Conservation (phyloP, 2,329 filamentous ascomycete species). For the Zasmidium citrigriseum region DNA sequence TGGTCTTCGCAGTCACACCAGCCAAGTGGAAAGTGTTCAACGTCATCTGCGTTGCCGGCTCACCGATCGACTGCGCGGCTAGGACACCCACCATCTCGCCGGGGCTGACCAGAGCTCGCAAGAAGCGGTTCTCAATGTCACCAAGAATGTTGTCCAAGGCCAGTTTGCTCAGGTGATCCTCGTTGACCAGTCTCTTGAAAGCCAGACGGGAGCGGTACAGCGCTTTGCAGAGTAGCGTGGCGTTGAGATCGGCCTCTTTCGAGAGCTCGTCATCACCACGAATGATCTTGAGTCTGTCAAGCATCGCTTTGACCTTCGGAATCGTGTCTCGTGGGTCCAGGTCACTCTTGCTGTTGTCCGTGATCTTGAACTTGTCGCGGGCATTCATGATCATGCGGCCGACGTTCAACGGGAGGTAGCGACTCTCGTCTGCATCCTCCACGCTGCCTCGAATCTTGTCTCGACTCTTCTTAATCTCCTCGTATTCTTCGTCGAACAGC, state of each 20-base stretch:
- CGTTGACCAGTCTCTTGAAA: slow-evolving; percentile 87
- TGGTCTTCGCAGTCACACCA: slow-evolving; percentile 99
- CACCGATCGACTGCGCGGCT: slow-evolving; percentile 96
- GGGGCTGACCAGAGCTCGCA: slow-evolving; percentile 79
- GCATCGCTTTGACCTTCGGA: slow-evolving; percentile 70
- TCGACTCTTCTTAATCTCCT: slow-evolving; percentile 73
- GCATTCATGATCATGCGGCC: slow-evolving; percentile 87
- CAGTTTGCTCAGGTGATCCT: slow-evolving; percentile 83
- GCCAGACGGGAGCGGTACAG: slow-evolving; percentile 85
- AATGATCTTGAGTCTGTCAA: slow-evolving; percentile 80
- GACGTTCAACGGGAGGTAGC: slow-evolving; percentile 92
- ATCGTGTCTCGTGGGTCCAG: slow-evolving; percentile 86
- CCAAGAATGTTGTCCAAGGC: slow-evolving; percentile 92
- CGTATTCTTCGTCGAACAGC: slow-evolving; percentile 85
- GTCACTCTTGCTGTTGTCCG: slow-evolving; percentile 81
- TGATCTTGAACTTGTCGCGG: slow-evolving; percentile 87
- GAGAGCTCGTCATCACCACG: slow-evolving; percentile 83
- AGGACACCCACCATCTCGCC: slow-evolving; percentile 99
- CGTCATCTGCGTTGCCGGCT: slow-evolving; percentile 99
- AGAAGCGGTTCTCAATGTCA: slow-evolving; percentile 86
- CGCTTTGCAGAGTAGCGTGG: slow-evolving; percentile 89
- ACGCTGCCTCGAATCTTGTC: slow-evolving; percentile 69
- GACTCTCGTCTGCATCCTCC: slow-evolving; percentile 77
- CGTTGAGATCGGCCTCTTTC: slow-evolving; percentile 79
- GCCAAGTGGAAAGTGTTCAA: slow-evolving; percentile 99